Evolutionary conservation across 2,329 filamentous ascomycete genomes (phyloP), one percentile per base, ranked within the genome.

Genomic region (Pyricularia pennisetigena): DNA sequence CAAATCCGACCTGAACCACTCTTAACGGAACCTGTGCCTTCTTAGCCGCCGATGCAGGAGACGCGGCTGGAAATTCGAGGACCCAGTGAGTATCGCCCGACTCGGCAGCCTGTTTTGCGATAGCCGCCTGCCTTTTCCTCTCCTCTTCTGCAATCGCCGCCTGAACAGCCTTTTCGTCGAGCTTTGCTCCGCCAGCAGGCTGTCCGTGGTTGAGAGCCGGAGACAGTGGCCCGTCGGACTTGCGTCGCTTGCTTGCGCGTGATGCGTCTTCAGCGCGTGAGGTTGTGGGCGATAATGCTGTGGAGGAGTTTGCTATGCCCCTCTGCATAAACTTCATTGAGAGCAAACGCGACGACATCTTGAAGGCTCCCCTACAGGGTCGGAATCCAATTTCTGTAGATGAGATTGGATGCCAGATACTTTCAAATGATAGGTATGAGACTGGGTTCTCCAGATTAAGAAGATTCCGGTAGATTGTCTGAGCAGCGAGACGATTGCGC

Each of bases 261-360:
- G 41, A 4, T 23, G 83, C 81, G 24, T 85, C 83, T 66, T 79
- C 78, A 73, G 69, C 79, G 74, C 69, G 81, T 75, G 71, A 85
- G 77, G 69, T 80, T 68, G 73, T 73, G 69, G 82, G 78, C 3
- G 82, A 81, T 23, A 81, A 76, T 66, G 78, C 75, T 69, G 74
- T 79, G 41, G 81, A 81, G 66, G 80, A 81, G 28, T 89, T 86
- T 66, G 89, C 88, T 66, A 88, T 90, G 71, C 91, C 91, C 74
- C 94, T 87, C 82, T 97, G 94, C 94, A 97, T 97, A 77, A 97
- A 97, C 82, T 97, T 97, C 93, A 97, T 97, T 54, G 91, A 94
- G 75, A 96, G 84, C 65, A 97, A 88, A 72, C 93, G 89, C 69
- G 90, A 94, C 71, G 94, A 97, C 88, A 96, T 71, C 62, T 73